Conservation (phyloP, 148 eudicot genomes). For the Vaccinium vitisidaea region DNA sequence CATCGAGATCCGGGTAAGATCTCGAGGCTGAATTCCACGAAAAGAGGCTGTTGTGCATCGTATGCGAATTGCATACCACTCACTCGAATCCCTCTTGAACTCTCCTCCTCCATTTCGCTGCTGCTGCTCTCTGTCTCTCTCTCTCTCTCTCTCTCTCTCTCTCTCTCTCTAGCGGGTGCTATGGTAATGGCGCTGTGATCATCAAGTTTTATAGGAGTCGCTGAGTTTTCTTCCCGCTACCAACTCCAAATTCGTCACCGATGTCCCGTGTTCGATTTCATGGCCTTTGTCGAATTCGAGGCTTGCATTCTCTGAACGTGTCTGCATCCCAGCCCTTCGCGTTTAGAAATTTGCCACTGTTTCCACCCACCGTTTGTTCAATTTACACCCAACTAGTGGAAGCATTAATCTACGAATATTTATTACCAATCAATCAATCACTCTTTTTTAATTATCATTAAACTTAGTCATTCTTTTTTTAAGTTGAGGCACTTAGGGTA, state of each 20-base stretch:
- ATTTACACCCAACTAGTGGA: too few species aligned
- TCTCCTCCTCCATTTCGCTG: constrained; percentile 15
- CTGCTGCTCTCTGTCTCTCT: background rate
- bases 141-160: constrained; percentile 2
- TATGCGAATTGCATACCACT: constrained; percentile 85
- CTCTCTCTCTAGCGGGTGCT: background rate
- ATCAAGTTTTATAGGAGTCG: background rate
- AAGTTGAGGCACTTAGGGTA: too few species aligned
- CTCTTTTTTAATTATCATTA: too few species aligned
- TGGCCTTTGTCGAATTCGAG: background rate
- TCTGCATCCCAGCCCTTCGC: background rate
- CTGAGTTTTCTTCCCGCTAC: background rate
- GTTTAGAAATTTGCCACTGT: background rate
- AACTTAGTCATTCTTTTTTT: too few species aligned
- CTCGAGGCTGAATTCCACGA: constrained; percentile 66
- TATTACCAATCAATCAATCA: too few species aligned
- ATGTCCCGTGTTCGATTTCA: background rate
- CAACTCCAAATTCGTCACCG: background rate
- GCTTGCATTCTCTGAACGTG: background rate
- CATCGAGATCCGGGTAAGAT: constrained; percentile 77
- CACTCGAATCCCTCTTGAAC: constrained; percentile 42
- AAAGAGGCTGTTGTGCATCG: constrained; percentile 57
- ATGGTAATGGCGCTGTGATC: background rate
- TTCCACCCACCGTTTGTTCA: background rate
- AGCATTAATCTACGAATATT: too few species aligned